phyloP scores from a whole-genome alignment of 257 asterid genomes.

The Parsonsia alboflavescens region DNA sequence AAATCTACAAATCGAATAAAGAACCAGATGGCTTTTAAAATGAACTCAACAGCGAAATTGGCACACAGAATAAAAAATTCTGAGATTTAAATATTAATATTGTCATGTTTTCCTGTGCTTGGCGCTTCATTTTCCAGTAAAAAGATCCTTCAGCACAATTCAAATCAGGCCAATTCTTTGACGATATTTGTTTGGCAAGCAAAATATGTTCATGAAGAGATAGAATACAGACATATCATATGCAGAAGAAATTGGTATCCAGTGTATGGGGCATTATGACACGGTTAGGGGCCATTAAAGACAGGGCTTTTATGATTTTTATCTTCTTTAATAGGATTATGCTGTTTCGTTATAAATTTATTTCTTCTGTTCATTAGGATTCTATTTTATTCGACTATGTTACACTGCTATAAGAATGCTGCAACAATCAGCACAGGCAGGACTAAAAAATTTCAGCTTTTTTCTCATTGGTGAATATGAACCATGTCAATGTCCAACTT shows the following conservation, averaged over 20 bases:
- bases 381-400: too few species aligned
- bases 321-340: too few species aligned
- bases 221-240: conserved; percentile 17
- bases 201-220: conserved; percentile 13
- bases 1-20: background rate
- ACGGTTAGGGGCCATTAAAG: too few species aligned
- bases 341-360: too few species aligned
- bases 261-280: too few species aligned
- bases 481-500: conserved; percentile 20
- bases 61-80: background rate
- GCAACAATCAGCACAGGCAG: too few species aligned
- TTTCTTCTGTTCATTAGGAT: too few species aligned
- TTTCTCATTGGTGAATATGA: too few species aligned
- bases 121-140: background rate
- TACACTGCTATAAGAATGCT: too few species aligned
- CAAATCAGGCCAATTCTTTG: background rate
- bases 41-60: background rate
- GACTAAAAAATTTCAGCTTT: too few species aligned
- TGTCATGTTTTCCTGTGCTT: background rate
- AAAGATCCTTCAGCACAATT: background rate
- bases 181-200: background rate
- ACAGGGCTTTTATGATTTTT: too few species aligned
- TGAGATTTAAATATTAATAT: background rate
- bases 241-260: too few species aligned
- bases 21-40: background rate